phyloP scores from a whole-genome alignment of 208 protist genomes.

The Angomonas deanei region DNA sequence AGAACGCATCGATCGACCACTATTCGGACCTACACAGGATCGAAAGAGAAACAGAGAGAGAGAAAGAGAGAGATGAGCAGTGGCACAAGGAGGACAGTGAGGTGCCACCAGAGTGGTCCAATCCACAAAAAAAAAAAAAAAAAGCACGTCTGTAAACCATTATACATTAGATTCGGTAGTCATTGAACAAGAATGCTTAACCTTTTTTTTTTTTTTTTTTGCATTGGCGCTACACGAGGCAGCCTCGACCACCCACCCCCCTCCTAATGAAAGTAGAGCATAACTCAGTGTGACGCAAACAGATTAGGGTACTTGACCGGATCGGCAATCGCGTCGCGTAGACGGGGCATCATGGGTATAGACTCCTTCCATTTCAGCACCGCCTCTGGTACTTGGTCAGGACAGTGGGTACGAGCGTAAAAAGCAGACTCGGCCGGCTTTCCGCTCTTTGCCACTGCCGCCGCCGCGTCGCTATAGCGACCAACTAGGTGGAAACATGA shows the following conservation, averaged over 20 bases:
- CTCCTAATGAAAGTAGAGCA: neutral
- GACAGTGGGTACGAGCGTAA: constrained; percentile 94
- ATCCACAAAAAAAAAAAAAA: neutral
- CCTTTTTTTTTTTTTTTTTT: no score
- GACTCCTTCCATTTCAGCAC: constrained; percentile 89
- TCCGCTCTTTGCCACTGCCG: constrained; percentile 78
- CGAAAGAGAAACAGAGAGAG: no score
- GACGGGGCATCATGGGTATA: constrained; percentile 64
- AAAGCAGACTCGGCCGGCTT: constrained; percentile 93
- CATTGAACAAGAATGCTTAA: no score
- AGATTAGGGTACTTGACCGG: constrained; percentile 94
- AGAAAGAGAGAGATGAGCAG: no score
- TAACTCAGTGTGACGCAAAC: no score
- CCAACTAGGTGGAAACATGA: constrained; percentile 83
- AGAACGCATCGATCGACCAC: no score
- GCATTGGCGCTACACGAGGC: no score
- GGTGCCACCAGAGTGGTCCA: no score
- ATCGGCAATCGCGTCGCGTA: constrained; percentile 88
- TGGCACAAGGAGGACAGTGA: no score
- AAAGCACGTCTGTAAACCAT: no score
- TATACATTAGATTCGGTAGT: neutral
- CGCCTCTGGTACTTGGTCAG: constrained; percentile 58
- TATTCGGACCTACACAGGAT: constrained; percentile 2
- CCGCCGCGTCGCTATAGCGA: constrained; percentile 78
- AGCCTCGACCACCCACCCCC: no score